These are phyloP conservation scores for Ophiocordyceps sinensis DNA, from an alignment of 2,329 filamentous ascomycete genomes.

Conservation along the genomic window DNA sequence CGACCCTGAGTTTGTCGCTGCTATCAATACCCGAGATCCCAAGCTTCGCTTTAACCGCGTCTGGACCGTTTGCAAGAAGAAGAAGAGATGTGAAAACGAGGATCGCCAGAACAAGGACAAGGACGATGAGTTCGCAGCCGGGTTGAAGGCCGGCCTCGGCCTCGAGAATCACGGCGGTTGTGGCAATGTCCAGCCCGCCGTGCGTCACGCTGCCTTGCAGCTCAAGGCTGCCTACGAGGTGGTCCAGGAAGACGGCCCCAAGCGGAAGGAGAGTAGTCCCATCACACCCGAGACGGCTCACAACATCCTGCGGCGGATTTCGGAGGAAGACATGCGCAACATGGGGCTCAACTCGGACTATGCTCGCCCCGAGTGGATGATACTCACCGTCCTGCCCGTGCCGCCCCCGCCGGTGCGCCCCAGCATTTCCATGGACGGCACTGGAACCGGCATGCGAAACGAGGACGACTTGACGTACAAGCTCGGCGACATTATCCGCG, in stretches of 20 bases:
- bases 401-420: slow-evolving; percentile 91
- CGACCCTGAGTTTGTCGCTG: slow-evolving; percentile 70
- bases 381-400: slow-evolving; percentile 86
- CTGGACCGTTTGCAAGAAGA: slow-evolving; percentile 84
- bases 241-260: slow-evolving; percentile 50
- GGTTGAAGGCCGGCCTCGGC: slow-evolving; percentile 34
- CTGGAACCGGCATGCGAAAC: slow-evolving; percentile 78
- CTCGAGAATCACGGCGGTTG: slow-evolving; percentile 67
- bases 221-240: slow-evolving; percentile 63
- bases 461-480: slow-evolving; percentile 99
- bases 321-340: slow-evolving; percentile 64
- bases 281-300: slow-evolving; percentile 78
- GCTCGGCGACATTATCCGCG: slow-evolving; percentile 92
- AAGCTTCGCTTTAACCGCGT: slow-evolving; percentile 90
- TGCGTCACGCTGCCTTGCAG: slow-evolving; percentile 75
- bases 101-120: slow-evolving; percentile 53
- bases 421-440: slow-evolving; percentile 94
- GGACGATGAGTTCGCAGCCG: slow-evolving; percentile 51
- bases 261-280: slow-evolving; percentile 61
- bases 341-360: slow-evolving; percentile 93
- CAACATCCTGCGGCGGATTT: slow-evolving; percentile 75
- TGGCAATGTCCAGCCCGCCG: slow-evolving; percentile 77
- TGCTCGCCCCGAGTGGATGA: slow-evolving; percentile 95
- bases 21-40: slow-evolving; percentile 73
- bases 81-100: slow-evolving; percentile 71